These are phyloP conservation scores for Euphrasia confusa DNA, from an alignment of 257 asterid species.

Conservation along the genomic window DNA sequence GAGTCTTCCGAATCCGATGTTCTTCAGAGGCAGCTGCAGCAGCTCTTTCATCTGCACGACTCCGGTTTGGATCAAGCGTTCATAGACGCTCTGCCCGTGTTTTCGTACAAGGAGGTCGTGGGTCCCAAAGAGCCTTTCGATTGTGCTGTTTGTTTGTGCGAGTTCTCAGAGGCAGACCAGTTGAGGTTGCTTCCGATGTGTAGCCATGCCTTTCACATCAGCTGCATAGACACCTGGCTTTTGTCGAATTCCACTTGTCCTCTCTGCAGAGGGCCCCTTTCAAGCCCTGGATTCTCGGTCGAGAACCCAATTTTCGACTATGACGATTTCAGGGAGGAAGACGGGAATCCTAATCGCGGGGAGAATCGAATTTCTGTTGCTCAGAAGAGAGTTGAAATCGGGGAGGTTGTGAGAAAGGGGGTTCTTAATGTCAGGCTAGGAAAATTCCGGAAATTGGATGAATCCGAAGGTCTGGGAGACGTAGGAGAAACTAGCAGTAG, in stretches of 20 bases:
- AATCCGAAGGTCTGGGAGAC: constrained; percentile 21
- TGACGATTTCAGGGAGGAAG: constrained; percentile 63
- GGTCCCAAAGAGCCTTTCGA: constrained; percentile 90
- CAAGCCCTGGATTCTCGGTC: constrained; percentile 62
- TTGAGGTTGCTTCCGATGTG: constrained; percentile 83
- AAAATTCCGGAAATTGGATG: constrained; percentile 42
- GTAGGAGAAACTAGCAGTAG: constrained; percentile 83
- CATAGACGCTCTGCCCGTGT: constrained; percentile 83
- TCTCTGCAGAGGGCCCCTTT: constrained; percentile 78
- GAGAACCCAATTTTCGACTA: constrained; percentile 78
- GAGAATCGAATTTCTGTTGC: constrained; percentile 37
- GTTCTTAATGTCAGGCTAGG: constrained; percentile 67
- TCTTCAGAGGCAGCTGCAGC: constrained; percentile 86
- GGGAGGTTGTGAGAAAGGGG: constrained; percentile 38
- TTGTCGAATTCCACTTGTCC: constrained; percentile 87
- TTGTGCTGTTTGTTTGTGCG: constrained; percentile 92
- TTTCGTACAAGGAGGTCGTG: constrained; percentile 69
- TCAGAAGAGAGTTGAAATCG: constrained; percentile 55
- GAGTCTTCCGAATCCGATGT: constrained; percentile 68
- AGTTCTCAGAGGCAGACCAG: constrained; percentile 67
- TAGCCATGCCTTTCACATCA: constrained; percentile 91
- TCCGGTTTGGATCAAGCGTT: constrained; percentile 89
- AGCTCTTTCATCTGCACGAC: constrained; percentile 83
- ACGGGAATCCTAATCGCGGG: constrained; percentile 32
- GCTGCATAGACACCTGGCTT: constrained; percentile 95